Conservation (phyloP, 176 grass and related monocot species). For the Musa beccarii region DNA sequence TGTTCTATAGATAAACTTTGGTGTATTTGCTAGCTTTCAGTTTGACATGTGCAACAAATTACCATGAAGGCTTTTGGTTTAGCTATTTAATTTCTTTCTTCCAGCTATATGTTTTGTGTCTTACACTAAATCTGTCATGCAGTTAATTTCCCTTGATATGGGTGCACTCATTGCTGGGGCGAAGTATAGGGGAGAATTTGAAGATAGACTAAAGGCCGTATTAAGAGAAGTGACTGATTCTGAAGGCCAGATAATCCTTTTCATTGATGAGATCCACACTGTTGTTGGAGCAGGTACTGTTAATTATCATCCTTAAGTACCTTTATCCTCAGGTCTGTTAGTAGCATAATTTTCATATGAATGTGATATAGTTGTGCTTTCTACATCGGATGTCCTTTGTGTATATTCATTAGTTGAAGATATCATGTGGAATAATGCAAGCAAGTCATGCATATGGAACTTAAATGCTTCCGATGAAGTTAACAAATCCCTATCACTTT, state of each 20-base stretch:
- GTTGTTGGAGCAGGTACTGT: slow-evolving; percentile 86
- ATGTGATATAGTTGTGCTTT: background rate
- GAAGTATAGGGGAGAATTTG: slow-evolving; percentile 92
- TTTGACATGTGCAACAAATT: background rate
- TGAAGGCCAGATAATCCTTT: slow-evolving; percentile 80
- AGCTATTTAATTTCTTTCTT: background rate
- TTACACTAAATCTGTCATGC: background rate
- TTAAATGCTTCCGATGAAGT: too few relatives aligned
- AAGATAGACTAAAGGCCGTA: slow-evolving; percentile 97
- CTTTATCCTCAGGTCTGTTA: background rate
- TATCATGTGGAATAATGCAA: too few relatives aligned
- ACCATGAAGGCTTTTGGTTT: background rate
- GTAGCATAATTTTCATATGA: background rate
- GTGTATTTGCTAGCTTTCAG: background rate
- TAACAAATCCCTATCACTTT: too few relatives aligned
- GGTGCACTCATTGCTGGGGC: slow-evolving; percentile 91
- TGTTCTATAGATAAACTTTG: background rate
- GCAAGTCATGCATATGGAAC: too few relatives aligned
- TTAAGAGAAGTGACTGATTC: slow-evolving; percentile 91
- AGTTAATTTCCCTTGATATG: slow-evolving; percentile 98
- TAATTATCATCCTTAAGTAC: background rate
- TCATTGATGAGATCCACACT: slow-evolving; percentile 98
- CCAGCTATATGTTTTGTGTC: background rate
- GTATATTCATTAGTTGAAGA: too few relatives aligned
- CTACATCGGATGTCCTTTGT: too few relatives aligned